Percentiles rank a stretch among this genome's conserved stretches.
phyloP scores from a whole-genome alignment of 1,284 basidiomycete species.

The Cryptococcus sp. region DNA sequence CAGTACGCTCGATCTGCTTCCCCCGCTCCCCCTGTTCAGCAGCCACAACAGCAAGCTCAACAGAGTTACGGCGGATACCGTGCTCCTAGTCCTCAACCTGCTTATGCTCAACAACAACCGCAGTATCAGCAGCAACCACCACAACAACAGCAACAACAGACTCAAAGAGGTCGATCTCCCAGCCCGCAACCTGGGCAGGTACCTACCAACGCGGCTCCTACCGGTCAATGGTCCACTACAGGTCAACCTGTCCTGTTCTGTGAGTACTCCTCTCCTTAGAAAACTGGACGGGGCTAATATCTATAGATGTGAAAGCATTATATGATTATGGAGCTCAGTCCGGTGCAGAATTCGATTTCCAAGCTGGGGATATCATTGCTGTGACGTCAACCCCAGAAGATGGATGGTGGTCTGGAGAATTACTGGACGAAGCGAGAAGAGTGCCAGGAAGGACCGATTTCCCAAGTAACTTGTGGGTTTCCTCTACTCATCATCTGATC shows the following conservation, averaged over 20 bases:
- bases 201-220: conserved; percentile 39
- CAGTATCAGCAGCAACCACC: conserved; percentile 4
- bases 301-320: conserved; percentile 68
- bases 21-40: conserved; percentile 17
- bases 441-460: conserved; percentile 76
- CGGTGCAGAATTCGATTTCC: conserved; percentile 67
- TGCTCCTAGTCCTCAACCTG: conserved; percentile 18
- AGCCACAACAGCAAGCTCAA: conserved; percentile 10
- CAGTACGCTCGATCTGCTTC: conserved; percentile 4
- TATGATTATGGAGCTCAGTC: conserved; percentile 83
- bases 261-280: conserved; percentile 18
- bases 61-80: conserved; percentile 12
- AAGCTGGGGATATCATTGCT: conserved; percentile 84
- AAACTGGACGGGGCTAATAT: neutral
- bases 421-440: conserved; percentile 77
- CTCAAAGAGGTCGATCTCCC: conserved; percentile 20
- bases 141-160: conserved; percentile 6
- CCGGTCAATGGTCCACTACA: conserved; percentile 45
- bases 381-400: conserved; percentile 87
- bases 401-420: conserved; percentile 76
- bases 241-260: conserved; percentile 46
- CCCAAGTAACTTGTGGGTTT: conserved; percentile 74
- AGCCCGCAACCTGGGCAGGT: conserved; percentile 40
- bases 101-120: conserved; percentile 11
- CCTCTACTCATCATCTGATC: neutral